Evolutionary conservation across 2,329 filamentous ascomycete genomes (phyloP).

Genomic region (Cryphonectria radicalis): DNA sequence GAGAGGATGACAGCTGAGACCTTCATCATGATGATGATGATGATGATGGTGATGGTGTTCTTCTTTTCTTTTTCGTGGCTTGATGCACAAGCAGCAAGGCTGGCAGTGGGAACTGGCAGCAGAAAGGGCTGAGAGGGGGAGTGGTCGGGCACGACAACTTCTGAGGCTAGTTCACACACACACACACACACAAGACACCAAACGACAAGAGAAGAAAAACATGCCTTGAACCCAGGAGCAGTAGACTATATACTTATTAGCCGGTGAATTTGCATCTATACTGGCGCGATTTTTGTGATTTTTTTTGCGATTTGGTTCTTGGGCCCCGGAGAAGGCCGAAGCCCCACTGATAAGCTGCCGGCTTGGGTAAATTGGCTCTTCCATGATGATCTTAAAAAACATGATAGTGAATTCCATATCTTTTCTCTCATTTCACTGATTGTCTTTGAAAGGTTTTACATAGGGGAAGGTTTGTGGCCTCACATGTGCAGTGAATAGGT

Average conservation of each 20-base stretch:
- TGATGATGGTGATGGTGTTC: too few relatives aligned
- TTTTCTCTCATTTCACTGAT: background rate
- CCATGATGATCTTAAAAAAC: background rate
- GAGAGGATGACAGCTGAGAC: background rate
- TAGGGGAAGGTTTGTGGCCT: background rate
- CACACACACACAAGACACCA: background rate
- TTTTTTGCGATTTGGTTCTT: background rate
- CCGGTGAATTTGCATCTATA: background rate
- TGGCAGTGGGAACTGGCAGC: background rate
- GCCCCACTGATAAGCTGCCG: slow-evolving; percentile 18
- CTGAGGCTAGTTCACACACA: background rate
- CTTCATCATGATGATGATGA: slow-evolving; percentile 20
- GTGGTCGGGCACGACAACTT: background rate
- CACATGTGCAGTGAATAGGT: background rate
- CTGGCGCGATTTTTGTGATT: background rate
- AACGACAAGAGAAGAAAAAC: background rate
- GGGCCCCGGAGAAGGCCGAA: background rate
- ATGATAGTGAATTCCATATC: background rate
- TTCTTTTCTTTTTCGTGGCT: too few relatives aligned
- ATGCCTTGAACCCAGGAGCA: background rate
- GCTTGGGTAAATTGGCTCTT: background rate
- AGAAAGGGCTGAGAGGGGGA: background rate
- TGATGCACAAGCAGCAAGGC: background rate
- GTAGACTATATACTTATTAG: background rate
- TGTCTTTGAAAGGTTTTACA: background rate